Evolutionary conservation across 192 early-diverging fungal genomes (phyloP).

Genomic region (Jimgerdemannia lactiflua): DNA sequence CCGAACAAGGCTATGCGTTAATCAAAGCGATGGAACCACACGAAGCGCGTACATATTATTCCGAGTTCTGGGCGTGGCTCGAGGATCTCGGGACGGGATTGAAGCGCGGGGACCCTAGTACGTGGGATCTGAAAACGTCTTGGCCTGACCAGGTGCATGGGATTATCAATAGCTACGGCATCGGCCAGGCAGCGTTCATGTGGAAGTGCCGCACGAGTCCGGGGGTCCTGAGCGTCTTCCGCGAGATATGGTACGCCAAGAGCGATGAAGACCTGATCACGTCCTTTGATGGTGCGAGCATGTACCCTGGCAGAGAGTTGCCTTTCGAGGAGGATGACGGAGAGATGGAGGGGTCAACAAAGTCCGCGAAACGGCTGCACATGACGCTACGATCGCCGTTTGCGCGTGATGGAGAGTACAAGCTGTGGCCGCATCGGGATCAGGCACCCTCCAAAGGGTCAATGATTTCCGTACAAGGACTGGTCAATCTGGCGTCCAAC

Average conservation of each 20-base stretch:
- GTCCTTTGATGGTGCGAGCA: conserved; percentile 19
- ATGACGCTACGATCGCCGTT: conserved; percentile 10
- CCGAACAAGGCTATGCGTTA: conserved; percentile 11
- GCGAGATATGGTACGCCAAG: conserved; percentile 12
- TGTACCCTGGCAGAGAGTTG: conserved; percentile 15
- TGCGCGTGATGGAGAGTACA: conserved; percentile 10
- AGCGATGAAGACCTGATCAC: conserved; percentile 9
- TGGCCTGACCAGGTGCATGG: conserved; percentile 17
- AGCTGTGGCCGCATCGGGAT: conserved; percentile 23
- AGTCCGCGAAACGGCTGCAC: not conserved
- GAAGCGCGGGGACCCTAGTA: conserved; percentile 3
- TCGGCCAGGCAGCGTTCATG: conserved; percentile 17
- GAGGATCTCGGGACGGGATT: conserved; percentile 13
- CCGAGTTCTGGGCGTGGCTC: conserved; percentile 22
- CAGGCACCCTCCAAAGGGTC: conserved; percentile 9
- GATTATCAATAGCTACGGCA: conserved; percentile 16
- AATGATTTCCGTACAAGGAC: conserved; percentile 15
- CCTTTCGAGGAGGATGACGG: conserved; percentile 7
- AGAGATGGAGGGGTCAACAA: not conserved
- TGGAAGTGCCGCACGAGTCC: conserved; percentile 12
- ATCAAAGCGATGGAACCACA: conserved; percentile 6
- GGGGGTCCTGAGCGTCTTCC: conserved; percentile 14
- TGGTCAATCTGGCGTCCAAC: conserved; percentile 14
- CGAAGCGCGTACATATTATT: conserved; percentile 13
- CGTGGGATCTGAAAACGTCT: conserved; percentile 11